Evolutionary conservation across 1,139 yeast genomes (phyloP), one percentile per base, ranked within the genome.

Genomic region (Candida tetrigidarum): DNA sequence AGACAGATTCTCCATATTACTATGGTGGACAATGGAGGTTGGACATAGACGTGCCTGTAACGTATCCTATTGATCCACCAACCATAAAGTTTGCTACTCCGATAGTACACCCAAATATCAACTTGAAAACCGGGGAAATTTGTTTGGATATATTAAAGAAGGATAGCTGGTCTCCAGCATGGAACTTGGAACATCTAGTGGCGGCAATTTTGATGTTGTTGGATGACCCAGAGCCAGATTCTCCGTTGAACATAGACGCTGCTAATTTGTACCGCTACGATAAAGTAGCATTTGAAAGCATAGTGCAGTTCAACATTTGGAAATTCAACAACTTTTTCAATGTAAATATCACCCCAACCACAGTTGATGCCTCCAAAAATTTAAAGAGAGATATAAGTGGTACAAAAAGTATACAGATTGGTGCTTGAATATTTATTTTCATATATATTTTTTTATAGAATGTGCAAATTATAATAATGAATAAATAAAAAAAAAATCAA

Each of bases 131-230:
- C 0, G 96, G 96, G 0, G 93, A 86, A 52, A 85, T 89, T 3
- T 91, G 97, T 62, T 67, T 91, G n/a, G 96, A 90, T 60, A 85
- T 90, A 11, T 70, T 87, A 45, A 81, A 82, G 53, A 62, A 59
- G 32, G 75, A 68, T 8, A 78, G 77, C 50, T 91, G 97, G 97
- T 80, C 93, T 0, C 97, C 97, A 0, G 96, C 96, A 2, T 91
- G 96, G 96, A 83, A 87, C 35, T 61, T 91, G 36, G 71, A 82
- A 43, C 76, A 86, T 46, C 76, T 88, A n/a, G 71, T 88, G 39
- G 76, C 81, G 25, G 96, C 96, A 0, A 80, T 90, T 1, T 68
- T 85, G 45, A 76, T 83, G 59, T 74, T 91, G 50, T 65, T 91
- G 18, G 81, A 78, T 45, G 83, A 83, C 45, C 96, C 96, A 0